A percentile compares a stretch with the other conserved stretches of the same genome.
These are phyloP conservation scores for Diaporthe velutina DNA, from an alignment of 2,329 filamentous ascomycete genomes.

Conservation along the genomic window DNA sequence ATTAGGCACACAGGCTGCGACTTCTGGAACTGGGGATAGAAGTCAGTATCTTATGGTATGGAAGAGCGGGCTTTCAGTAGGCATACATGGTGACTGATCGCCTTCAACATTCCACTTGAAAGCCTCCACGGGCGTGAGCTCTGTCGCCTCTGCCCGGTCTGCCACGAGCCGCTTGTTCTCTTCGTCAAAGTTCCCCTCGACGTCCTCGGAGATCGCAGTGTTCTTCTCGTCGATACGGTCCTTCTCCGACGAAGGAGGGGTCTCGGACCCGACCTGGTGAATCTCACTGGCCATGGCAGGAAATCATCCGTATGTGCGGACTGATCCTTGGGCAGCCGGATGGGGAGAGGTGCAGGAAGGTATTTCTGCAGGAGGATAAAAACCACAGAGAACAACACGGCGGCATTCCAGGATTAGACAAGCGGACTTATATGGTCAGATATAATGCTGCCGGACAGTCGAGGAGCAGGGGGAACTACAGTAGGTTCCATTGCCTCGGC, in stretches of 20 bases:
- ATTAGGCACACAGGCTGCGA: constrained; percentile 52
- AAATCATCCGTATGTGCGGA: neutral
- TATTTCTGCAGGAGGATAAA: neutral
- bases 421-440: neutral
- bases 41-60: neutral
- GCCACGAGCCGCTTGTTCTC: constrained; percentile 36
- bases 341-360: neutral
- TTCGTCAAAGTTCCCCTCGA: constrained; percentile 35
- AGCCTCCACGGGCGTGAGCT: constrained; percentile 51
- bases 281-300: constrained; percentile 38
- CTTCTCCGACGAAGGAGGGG: neutral
- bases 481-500: neutral
- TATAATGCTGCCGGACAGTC: neutral
- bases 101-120: constrained; percentile 53
- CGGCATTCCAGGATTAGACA: neutral
- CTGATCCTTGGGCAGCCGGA: neutral
- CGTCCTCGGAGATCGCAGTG: constrained; percentile 30
- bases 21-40: constrained; percentile 49
- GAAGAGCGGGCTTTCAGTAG: neutral
- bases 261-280: constrained; percentile 24
- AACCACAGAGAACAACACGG: neutral
- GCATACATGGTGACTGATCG: constrained; percentile 52
- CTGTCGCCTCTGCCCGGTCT: constrained; percentile 46
- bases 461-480: neutral
- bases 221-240: constrained; percentile 31